Base-by-base conservation (phyloP, 306 rosid genomes). In the Corylus heterophylla region DNA sequence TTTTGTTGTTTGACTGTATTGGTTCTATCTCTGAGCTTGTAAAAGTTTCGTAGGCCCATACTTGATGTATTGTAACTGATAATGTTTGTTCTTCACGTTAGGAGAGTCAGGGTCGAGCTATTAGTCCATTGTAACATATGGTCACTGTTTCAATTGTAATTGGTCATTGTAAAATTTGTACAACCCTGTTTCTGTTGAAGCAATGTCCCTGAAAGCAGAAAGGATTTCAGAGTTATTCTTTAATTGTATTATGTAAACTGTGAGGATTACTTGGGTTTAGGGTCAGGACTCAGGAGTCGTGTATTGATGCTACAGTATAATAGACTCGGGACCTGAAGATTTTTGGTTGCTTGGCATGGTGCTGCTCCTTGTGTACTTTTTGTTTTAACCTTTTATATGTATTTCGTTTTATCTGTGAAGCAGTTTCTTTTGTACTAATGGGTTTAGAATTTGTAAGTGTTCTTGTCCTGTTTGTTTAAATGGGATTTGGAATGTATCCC, bases 81-180 rank as follows among this genome's bases (percentile, higher is more conserved):
- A 54, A 63, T 31, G 25, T 42, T 20, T n/a, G 54, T 74, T 39
- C 69, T 74, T 78, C 42, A 78, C 73, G 18, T 67, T 74, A 71
- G 77, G 74, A 68, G 31, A 61, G 71, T 39, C 12, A 56, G 70
- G 72, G 12, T 22, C 27, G 69, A 64, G 71, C 68, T 47, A 55
- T 54, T 71, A 54, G 3, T 49, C 35, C 6, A 2, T 45, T 22
- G 74, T 49, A 66, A 35, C 67, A 76, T 27, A 55, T 61, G 59
- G 62, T n/a, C 74, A 76, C 48, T 49, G 29, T 72, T 44, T 29
- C 73, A 52, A 79, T 69, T 75, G 83, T 83, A 79, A 68, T 74
- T 50, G 48, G 70, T 75, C 68, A 44, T 45, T 48, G 61, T 61
- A 75, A 74, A 61, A 64, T 64, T 25, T 76, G 18, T 76, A 56